A percentile compares a stretch with the other conserved stretches of the same genome.
phyloP scores from a whole-genome alignment of 371 early-diverging fungal genomes.

The Chytridiales sp. region DNA sequence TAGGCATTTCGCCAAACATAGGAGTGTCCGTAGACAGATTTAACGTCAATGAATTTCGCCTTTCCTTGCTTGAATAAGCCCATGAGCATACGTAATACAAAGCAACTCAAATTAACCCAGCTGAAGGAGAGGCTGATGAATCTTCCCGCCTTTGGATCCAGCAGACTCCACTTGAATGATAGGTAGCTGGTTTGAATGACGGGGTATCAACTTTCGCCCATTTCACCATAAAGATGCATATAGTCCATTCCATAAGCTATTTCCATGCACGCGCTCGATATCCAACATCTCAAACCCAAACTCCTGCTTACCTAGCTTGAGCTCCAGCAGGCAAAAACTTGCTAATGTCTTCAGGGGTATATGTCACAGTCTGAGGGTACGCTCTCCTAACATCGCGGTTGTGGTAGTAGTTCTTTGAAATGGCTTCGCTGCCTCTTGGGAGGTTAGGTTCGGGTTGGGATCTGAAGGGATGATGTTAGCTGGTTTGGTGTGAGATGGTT shows the following conservation, averaged over 20 bases:
- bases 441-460: constrained; percentile 36
- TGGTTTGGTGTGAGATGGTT: neutral
- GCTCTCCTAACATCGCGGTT: constrained; percentile 86
- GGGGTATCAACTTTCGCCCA: neutral
- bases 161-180: neutral
- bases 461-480: constrained; percentile 3
- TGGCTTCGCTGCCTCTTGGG: constrained; percentile 18
- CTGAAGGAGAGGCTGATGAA: constrained; percentile 1
- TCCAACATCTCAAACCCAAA: too few species aligned
- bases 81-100: too few species aligned
- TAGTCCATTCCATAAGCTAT: neutral
- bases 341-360: constrained; percentile 47
- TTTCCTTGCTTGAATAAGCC: neutral
- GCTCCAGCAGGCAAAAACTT: constrained; percentile 24
- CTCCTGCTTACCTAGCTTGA: constrained; percentile 7
- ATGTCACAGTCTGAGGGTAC: constrained; percentile 85
- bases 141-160: neutral
- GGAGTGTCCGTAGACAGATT: neutral
- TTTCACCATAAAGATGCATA: neutral
- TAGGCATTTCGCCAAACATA: neutral
- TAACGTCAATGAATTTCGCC: neutral
- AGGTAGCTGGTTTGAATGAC: neutral
- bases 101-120: too few species aligned
- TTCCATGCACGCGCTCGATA: too few species aligned
- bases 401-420: constrained; percentile 85